These are phyloP conservation scores for Pythium rishiriense DNA, from an alignment of 352 stramenopile species.

Conservation along the genomic window DNA sequence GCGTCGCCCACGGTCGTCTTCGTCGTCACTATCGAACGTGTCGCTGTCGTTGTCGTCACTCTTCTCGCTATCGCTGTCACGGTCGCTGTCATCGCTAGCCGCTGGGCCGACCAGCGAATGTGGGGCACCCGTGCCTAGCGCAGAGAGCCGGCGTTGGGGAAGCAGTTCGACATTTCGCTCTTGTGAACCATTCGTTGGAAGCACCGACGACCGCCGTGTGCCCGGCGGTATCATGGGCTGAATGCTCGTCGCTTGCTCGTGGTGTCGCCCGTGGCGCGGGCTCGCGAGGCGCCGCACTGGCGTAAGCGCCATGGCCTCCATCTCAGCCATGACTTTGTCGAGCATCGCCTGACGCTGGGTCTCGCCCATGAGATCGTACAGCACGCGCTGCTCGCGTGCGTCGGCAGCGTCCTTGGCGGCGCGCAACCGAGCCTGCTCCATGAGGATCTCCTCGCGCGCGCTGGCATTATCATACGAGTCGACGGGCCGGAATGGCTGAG, in stretches of 20 bases:
- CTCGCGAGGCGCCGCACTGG: not conserved
- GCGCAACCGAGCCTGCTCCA: slow-evolving; percentile 24
- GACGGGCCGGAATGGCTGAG: not conserved
- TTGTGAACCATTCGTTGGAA: not conserved
- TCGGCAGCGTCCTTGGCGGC: slow-evolving; percentile 14
- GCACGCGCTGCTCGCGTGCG: slow-evolving; percentile 27
- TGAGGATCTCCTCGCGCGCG: slow-evolving; percentile 22
- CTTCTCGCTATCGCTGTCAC: not conserved
- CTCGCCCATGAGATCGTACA: slow-evolving; percentile 59
- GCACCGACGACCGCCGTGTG: slow-evolving; percentile 5
- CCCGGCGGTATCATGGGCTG: not conserved
- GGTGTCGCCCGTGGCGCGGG: not conserved
- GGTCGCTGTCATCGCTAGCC: not conserved
- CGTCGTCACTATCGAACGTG: slow-evolving; percentile 5
- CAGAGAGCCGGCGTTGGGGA: slow-evolving; percentile 40
- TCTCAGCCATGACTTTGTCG: slow-evolving; percentile 63
- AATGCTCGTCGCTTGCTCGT: not conserved
- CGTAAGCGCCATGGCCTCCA: slow-evolving; percentile 46
- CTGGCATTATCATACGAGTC: slow-evolving; percentile 16
- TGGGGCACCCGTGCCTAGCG: slow-evolving; percentile 20
- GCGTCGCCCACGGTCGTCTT: slow-evolving; percentile 11
- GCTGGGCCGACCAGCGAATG: not conserved
- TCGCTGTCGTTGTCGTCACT: slow-evolving; percentile 1
- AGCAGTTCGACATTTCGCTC: slow-evolving; percentile 21
- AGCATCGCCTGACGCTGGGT: slow-evolving; percentile 64